Evolutionary conservation across 805 yeast genomes (phyloP).

Genomic region (Candida jianshihensis): DNA sequence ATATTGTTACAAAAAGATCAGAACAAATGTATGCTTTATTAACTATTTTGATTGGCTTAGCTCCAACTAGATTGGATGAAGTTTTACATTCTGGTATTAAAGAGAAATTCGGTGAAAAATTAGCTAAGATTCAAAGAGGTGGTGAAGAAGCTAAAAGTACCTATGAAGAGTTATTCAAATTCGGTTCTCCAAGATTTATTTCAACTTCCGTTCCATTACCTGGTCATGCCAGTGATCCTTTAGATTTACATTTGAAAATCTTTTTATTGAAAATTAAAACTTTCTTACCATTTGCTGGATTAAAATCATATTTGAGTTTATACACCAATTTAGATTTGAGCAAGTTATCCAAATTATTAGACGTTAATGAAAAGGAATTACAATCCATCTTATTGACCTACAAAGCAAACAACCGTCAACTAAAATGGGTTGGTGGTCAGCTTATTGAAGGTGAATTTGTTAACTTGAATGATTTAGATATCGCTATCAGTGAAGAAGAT

Average conservation of each 20-base stretch:
- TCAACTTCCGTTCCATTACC: slow-evolving; percentile 31
- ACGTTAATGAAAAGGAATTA: slow-evolving; percentile 26
- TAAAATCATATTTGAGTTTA: slow-evolving; percentile 38
- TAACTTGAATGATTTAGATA: slow-evolving; percentile 38
- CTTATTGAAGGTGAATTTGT: slow-evolving; percentile 34
- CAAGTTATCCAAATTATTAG: slow-evolving; percentile 35
- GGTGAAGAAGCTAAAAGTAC: slow-evolving; percentile 33
- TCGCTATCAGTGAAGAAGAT: slow-evolving; percentile 32
- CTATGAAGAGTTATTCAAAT: slow-evolving; percentile 39
- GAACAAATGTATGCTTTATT: slow-evolving; percentile 46
- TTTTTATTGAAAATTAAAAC: slow-evolving; percentile 36
- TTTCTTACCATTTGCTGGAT: slow-evolving; percentile 30
- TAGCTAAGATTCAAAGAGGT: slow-evolving; percentile 33
- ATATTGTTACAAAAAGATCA: slow-evolving; percentile 37
- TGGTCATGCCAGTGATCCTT: slow-evolving; percentile 32
- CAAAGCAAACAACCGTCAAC: slow-evolving; percentile 39
- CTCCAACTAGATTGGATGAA: slow-evolving; percentile 42
- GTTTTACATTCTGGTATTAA: slow-evolving; percentile 34
- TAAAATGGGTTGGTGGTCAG: slow-evolving; percentile 35
- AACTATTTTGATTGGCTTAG: slow-evolving; percentile 37
- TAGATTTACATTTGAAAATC: slow-evolving; percentile 34
- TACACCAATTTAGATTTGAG: slow-evolving; percentile 39
- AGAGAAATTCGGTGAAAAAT: slow-evolving; percentile 41
- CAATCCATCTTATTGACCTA: slow-evolving; percentile 34
- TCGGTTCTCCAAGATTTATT: slow-evolving; percentile 44